Conservation (phyloP, 192 early-diverging fungal species). For the Entomortierella beljakovae region DNA sequence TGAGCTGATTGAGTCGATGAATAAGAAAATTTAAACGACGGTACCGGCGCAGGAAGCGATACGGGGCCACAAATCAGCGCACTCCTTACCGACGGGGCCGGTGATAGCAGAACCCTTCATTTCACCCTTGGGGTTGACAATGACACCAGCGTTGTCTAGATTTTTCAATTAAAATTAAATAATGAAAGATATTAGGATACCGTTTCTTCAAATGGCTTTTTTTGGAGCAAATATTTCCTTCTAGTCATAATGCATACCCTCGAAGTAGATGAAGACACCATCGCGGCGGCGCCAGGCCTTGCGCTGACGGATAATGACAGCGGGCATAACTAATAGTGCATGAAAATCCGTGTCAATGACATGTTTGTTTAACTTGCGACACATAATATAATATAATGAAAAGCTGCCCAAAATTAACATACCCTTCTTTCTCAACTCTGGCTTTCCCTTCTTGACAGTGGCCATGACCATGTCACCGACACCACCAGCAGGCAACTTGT, state of each 20-base stretch:
- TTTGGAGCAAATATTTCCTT: too few species aligned
- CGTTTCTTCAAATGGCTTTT: too few species aligned
- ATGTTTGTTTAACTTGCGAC: background rate
- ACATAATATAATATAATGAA: background rate
- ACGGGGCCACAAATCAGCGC: constrained; percentile 99
- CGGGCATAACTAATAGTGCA: constrained; percentile 86
- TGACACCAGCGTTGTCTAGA: constrained; percentile 99
- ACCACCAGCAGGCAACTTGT: constrained; percentile 97
- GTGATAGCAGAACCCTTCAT: constrained; percentile 99
- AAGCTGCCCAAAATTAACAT: constrained; percentile 28
- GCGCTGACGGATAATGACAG: constrained; percentile 98
- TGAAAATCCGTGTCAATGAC: background rate
- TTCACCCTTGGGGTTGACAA: constrained; percentile 99
- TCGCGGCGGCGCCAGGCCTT: constrained; percentile 99
- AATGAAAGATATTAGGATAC: constrained; percentile 4
- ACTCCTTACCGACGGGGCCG: constrained; percentile 99
- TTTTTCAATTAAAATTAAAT: too few species aligned
- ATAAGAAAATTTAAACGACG: constrained; percentile 65
- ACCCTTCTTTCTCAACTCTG: constrained; percentile 99
- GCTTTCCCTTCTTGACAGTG: constrained; percentile 99
- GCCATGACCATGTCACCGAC: constrained; percentile 99
- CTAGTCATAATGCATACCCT: too few species aligned
- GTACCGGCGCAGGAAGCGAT: constrained; percentile 71
- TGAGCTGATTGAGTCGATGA: constrained; percentile 40
- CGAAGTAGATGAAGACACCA: constrained; percentile 99